Percentiles rank a stretch among this genome's conserved stretches.
These are phyloP conservation scores for Fonsecaea multimorphosa DNA, from an alignment of 2,329 filamentous ascomycete genomes.

Conservation along the genomic window DNA sequence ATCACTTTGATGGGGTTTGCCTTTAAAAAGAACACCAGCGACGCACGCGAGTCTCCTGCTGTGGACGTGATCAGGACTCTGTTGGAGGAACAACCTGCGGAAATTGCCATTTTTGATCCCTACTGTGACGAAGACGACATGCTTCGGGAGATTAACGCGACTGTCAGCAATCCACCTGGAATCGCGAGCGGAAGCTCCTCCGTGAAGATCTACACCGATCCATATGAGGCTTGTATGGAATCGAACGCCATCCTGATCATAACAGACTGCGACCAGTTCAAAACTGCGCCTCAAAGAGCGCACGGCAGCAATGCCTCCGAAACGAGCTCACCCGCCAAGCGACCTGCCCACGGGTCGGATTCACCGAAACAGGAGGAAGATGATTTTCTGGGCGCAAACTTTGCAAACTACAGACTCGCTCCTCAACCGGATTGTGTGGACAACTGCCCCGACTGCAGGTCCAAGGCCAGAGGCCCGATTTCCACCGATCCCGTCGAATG, in stretches of 20 bases:
- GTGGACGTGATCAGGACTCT: conserved; percentile 71
- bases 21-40: conserved; percentile 80
- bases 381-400: conserved; percentile 20
- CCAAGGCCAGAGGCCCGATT: conserved; percentile 29
- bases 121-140: conserved; percentile 51
- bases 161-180: conserved; percentile 39
- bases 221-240: conserved; percentile 54
- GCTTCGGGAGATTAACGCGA: conserved; percentile 46
- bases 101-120: conserved; percentile 73
- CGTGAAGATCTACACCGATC: conserved; percentile 51
- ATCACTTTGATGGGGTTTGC: conserved; percentile 75
- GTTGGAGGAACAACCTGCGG: conserved; percentile 66
- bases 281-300: conserved; percentile 38
- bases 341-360: not conserved
- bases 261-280: conserved; percentile 62
- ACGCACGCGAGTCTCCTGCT: conserved; percentile 74
- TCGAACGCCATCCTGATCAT: conserved; percentile 58
- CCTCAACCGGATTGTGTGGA: conserved; percentile 16
- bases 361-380: conserved; percentile 8
- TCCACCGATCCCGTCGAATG: conserved; percentile 51
- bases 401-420: conserved; percentile 13
- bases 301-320: conserved; percentile 3
- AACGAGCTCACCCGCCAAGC: not conserved
- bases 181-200: conserved; percentile 29
- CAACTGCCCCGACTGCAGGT: conserved; percentile 39